Conservation (phyloP, 306 rosid species). For the Cercis canadensis region DNA sequence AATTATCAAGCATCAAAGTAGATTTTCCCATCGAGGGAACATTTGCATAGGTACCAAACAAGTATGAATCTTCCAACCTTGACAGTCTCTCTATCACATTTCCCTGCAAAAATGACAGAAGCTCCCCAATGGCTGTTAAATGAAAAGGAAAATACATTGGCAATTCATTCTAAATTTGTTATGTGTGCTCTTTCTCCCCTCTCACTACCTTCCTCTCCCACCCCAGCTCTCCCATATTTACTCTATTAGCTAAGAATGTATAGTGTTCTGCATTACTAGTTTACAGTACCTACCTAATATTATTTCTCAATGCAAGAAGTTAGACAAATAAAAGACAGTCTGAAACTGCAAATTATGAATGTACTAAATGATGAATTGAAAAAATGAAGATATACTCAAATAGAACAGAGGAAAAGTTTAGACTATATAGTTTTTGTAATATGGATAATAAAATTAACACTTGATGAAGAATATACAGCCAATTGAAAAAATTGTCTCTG, state of each 20-base stretch:
- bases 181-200: not conserved
- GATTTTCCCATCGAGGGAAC: not conserved
- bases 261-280: constrained; percentile 3
- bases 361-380: not conserved
- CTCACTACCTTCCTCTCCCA: constrained; percentile 2
- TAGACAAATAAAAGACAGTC: no score
- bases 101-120: constrained; percentile 7
- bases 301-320: constrained; percentile 13
- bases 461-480: constrained; percentile 66
- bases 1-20: constrained; percentile 12
- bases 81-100: constrained; percentile 20
- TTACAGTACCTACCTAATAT: constrained; percentile 25
- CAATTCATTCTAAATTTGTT: constrained; percentile 10
- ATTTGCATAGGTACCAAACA: not conserved
- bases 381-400: constrained; percentile 14
- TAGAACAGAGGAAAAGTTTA: constrained; percentile 9
- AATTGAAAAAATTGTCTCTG: constrained; percentile 42
- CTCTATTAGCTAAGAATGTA: constrained; percentile 16
- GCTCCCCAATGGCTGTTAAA: not conserved
- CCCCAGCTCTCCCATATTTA: not conserved
- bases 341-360: constrained; percentile 4
- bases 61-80: not conserved
- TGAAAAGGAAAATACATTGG: not conserved
- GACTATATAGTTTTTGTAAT: constrained; percentile 24
- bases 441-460: constrained; percentile 50